These are phyloP conservation scores for Fusarium sororula DNA, from an alignment of 2,329 filamentous ascomycete species.

Conservation along the genomic window DNA sequence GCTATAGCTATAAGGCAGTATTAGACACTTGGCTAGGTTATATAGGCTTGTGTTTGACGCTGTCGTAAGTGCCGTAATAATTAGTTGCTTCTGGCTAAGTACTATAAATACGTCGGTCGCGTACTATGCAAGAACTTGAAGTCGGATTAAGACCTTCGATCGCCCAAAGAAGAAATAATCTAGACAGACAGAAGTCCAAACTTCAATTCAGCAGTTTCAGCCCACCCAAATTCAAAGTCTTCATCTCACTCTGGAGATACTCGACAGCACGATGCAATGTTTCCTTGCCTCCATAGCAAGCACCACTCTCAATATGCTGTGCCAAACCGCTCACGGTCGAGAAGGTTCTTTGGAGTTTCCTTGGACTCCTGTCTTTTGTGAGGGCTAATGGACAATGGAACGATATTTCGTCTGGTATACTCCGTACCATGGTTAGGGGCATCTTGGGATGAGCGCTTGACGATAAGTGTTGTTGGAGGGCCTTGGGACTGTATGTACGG, in stretches of 20 bases:
- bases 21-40: too few species aligned
- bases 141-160: background rate
- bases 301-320: background rate
- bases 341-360: background rate
- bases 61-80: too few species aligned
- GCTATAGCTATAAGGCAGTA: too few species aligned
- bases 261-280: background rate
- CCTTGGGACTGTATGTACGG: background rate
- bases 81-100: too few species aligned
- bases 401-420: background rate
- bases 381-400: background rate
- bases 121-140: too few species aligned
- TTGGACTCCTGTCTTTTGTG: rapidly evolving
- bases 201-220: background rate
- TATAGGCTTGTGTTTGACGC: too few species aligned
- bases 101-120: too few species aligned
- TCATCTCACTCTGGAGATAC: background rate
- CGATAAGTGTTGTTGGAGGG: background rate
- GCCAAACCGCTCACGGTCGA: background rate
- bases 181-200: background rate
- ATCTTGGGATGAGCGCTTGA: background rate
- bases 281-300: background rate
- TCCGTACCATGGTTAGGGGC: background rate
- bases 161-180: background rate
- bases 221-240: background rate